Base-by-base conservation (phyloP, 2,329 filamentous ascomycete species). In the Dactylellina parvicollis region DNA sequence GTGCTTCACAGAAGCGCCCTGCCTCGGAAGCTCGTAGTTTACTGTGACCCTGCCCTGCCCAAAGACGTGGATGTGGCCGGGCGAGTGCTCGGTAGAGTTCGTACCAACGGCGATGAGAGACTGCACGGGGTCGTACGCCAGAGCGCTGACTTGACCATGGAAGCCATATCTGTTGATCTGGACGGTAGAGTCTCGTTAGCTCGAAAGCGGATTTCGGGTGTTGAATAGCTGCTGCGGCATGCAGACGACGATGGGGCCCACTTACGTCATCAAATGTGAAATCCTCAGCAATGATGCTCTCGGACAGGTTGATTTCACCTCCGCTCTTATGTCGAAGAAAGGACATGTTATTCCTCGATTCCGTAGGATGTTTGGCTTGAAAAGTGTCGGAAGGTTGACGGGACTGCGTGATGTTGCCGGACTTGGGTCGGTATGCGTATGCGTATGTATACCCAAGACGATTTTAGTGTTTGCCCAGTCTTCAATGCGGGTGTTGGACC, bases 71-170 rank as follows among this genome's bases (percentile, higher is more conserved):
- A 99, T 90, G 80, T 93, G 89, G 22, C 94, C 94, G 20, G 44
- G 50, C 2, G 50, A 26, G 32, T 88, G 87, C 70, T 92, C 92
- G 79, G 91, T 96, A 78, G 90, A 89, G 76, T 90, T 92, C 42
- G 95, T 99, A 71, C 92, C 95, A 75, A 98, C 87, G 42, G 95
- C 95, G 56, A 99, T 85, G 66, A 99, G 88, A 26, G 93, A 96
- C 80, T 99, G 95, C 10, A 97, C 86, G 0, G 95, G 93, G 76
- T 98, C 93, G 83, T 96, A 98, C 73, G 92, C 90, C 76, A 98
- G 83, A 75, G 90, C 90, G 78, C 91, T 92, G 78, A 86, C 84
- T 77, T 86, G 86, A 22, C 80, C 82, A 16, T 59, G 77, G 67
- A 75, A 76, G 44, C 75, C 78, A 75, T 75, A 78, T 59, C 76